Base-by-base conservation (phyloP, 2,329 filamentous ascomycete genomes). In the Colletotrichum acutatum region DNA sequence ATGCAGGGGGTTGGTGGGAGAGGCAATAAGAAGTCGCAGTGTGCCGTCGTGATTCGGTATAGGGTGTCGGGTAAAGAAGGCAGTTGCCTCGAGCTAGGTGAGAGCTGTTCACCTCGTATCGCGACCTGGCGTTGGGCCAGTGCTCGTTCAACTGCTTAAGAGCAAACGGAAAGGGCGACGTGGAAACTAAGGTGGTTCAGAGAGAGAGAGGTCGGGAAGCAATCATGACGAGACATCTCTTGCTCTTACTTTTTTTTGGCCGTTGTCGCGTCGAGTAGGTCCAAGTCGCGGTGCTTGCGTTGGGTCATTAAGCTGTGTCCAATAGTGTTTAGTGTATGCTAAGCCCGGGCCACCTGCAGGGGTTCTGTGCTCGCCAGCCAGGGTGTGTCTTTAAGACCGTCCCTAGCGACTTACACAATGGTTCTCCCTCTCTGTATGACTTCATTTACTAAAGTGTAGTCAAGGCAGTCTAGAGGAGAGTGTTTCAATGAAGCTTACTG, bases 251-350 rank as follows among this genome's bases (percentile, higher is more conserved):
- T 53, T 63, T 61, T 54, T 54, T 54, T 32, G 30, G 16, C 49
- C 5, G 28, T 37, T 26, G 66, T 63, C 66, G 66, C 66, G 57
- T 68, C 42, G 8, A 52, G 46, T 22, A 49, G n/a, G 28, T 67
- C 24, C 26, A 26, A 32, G 28, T 62, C 30, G 32, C 22, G 30
- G 28, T 54, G 28, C 49, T 54, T 37, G 34, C 34, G 58, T 61
- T 34, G 42, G 61, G 49, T 54, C 12, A 26, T 37, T 34, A 64
- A 28, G 22, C 32, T 24, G 46, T 64, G 49, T 37, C 61, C 61
- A 64, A 64, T 64, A 11, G 53, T 28, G 22, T 34, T 28, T 37
- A 52, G 37, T n/a, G 46, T 66, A 69, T 22, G 57, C 58, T n/a
- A 78, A 42, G 14, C 42, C 42, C 42, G 57, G 19, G 26, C 28